Percentiles rank a stretch among this genome's conserved stretches.
These are phyloP conservation scores for Tetradesmus lagerheimii DNA, from an alignment of 139 green algal genomes.

Conservation along the genomic window DNA sequence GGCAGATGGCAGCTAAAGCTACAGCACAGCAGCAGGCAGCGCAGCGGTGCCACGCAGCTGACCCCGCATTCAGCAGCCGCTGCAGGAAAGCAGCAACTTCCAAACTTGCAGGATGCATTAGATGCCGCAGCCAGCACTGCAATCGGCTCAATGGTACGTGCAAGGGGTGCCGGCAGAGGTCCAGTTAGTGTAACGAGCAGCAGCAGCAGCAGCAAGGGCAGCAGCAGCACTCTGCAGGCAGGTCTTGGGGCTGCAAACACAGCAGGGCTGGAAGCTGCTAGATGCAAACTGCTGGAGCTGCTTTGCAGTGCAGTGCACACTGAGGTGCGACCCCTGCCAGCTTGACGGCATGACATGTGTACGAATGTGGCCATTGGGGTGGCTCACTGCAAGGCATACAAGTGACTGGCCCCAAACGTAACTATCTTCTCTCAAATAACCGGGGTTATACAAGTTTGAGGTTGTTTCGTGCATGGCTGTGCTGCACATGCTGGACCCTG, in stretches of 20 bases:
- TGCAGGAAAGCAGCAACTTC: background rate
- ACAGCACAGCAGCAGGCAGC: slow-evolving; percentile 11
- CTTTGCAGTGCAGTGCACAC: background rate
- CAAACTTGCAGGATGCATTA: background rate
- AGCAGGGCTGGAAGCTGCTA: background rate
- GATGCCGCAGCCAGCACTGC: slow-evolving; percentile 8
- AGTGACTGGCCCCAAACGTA: too few relatives aligned
- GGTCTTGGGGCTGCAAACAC: too few relatives aligned
- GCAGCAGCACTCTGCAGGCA: background rate
- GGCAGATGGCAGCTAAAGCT: background rate
- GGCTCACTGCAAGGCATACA: too few relatives aligned
- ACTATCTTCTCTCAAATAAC: too few relatives aligned
- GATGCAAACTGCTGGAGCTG: background rate
- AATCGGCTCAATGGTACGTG: background rate
- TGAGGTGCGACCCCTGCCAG: background rate
- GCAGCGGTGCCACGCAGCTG: background rate
- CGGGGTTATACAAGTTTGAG: too few relatives aligned
- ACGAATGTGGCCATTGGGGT: too few relatives aligned
- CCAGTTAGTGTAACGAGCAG: background rate
- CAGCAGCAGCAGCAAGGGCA: background rate
- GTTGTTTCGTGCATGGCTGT: too few relatives aligned
- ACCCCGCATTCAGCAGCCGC: background rate
- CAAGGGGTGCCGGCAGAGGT: background rate
- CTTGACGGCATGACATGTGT: too few relatives aligned
- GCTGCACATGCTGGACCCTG: background rate